Percentiles rank a stretch among this genome's conserved stretches.
These are phyloP conservation scores for Miscanthus lutarioriparius DNA, from an alignment of 176 grass and related monocot species.

Conservation along the genomic window DNA sequence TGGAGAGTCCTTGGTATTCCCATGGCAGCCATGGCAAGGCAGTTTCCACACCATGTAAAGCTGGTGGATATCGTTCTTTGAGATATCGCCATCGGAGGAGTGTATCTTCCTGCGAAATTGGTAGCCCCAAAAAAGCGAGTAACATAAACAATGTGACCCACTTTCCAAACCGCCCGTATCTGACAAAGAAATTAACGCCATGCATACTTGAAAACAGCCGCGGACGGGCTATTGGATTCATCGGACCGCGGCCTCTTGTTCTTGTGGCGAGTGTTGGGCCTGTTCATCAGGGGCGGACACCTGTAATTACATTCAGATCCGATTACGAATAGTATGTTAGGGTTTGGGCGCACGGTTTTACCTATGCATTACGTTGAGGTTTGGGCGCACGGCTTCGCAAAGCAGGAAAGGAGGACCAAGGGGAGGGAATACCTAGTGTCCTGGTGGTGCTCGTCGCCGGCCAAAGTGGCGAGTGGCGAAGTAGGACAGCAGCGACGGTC, in stretches of 20 bases:
- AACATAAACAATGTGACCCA: slow-evolving; percentile 3
- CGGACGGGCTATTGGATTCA: slow-evolving; percentile 49
- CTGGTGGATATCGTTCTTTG: slow-evolving; percentile 59
- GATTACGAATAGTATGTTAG: too few species aligned
- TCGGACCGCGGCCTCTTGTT: slow-evolving; percentile 71
- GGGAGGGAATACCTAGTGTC: too few species aligned
- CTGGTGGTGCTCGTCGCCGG: too few species aligned
- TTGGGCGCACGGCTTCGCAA: too few species aligned
- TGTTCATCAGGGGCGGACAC: slow-evolving; percentile 47
- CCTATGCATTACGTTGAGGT: too few species aligned
- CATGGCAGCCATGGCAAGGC: slow-evolving; percentile 82
- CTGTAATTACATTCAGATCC: too few species aligned
- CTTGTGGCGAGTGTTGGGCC: slow-evolving; percentile 93
- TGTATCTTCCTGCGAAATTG: slow-evolving; percentile 76
- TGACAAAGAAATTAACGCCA: slow-evolving; percentile 11
- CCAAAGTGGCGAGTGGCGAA: too few species aligned
- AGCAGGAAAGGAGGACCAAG: too few species aligned
- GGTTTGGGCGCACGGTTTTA: too few species aligned
- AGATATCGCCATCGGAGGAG: slow-evolving; percentile 58
- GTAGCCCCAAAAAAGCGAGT: not conserved
- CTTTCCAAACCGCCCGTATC: slow-evolving; percentile 4
- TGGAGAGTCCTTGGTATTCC: slow-evolving; percentile 85
- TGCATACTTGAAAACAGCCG: slow-evolving; percentile 71
- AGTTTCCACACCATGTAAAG: slow-evolving; percentile 70
- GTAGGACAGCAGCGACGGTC: too few species aligned